Conservation (phyloP, 1,284 basidiomycete genomes). For the Microbotryum lychnidis-dioicae region DNA sequence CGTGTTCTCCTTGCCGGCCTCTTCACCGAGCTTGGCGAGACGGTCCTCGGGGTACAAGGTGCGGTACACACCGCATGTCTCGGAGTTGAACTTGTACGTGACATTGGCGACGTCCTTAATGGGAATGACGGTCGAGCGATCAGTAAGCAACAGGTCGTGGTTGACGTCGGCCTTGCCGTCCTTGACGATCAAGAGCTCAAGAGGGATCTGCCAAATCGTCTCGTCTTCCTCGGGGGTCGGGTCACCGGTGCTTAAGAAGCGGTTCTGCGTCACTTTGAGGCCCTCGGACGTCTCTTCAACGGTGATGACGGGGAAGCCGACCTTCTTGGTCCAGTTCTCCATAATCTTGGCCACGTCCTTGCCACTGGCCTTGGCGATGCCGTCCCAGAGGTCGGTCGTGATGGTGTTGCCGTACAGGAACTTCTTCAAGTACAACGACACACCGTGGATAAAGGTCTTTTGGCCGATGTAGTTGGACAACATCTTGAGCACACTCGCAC, state of each 20-base stretch:
- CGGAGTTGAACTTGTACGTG: conserved; percentile 82
- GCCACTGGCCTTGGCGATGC: conserved; percentile 70
- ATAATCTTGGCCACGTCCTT: conserved; percentile 72
- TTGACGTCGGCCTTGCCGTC: conserved; percentile 57
- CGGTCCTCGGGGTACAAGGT: conserved; percentile 80
- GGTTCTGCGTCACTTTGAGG: conserved; percentile 60
- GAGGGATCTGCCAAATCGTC: conserved; percentile 80
- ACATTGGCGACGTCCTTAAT: conserved; percentile 53
- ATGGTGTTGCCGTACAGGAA: conserved; percentile 74
- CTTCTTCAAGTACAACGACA: conserved; percentile 75
- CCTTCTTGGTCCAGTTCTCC: conserved; percentile 87
- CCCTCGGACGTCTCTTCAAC: conserved; percentile 67
- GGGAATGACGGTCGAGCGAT: conserved; percentile 60
- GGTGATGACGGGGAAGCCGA: conserved; percentile 55
- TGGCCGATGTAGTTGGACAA: conserved; percentile 79
- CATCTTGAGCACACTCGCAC: conserved; percentile 89
- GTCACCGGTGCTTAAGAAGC: conserved; percentile 80
- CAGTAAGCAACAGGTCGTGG: conserved; percentile 57
- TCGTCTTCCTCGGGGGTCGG: conserved; percentile 78
- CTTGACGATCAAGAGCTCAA: conserved; percentile 62
- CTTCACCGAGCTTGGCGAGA: conserved; percentile 69
- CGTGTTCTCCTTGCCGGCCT: conserved; percentile 60
- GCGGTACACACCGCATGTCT: conserved; percentile 82
- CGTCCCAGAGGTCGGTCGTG: conserved; percentile 83
- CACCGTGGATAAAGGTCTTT: conserved; percentile 50